Conservation (phyloP, 2,329 filamentous ascomycete species). For the Aspergillus tamarii region DNA sequence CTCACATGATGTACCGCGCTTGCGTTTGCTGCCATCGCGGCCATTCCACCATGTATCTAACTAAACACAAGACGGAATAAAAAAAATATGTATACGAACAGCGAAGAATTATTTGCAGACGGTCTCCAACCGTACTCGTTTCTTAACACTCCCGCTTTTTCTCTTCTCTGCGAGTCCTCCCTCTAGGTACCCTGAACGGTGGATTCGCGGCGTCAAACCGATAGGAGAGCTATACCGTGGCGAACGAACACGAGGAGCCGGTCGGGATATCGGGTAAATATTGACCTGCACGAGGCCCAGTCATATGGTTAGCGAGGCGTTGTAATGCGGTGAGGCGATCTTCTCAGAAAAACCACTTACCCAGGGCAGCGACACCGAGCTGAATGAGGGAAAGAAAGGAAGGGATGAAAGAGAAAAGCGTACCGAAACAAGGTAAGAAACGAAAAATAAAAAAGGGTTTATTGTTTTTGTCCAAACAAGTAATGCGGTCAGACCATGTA, state of each 20-base stretch:
- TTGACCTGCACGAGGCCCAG: slow-evolving; percentile 28
- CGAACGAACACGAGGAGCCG: slow-evolving; percentile 34
- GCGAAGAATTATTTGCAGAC: slow-evolving; percentile 31
- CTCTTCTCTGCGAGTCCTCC: background rate
- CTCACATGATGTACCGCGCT: slow-evolving; percentile 43
- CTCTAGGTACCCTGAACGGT: background rate
- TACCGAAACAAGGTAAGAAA: slow-evolving; percentile 15
- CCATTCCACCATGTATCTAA: slow-evolving; percentile 32
- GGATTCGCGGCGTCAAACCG: background rate
- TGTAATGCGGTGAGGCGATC: background rate
- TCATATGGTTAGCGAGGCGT: slow-evolving; percentile 14
- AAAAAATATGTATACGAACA: slow-evolving; percentile 29
- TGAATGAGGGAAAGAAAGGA: slow-evolving; percentile 11
- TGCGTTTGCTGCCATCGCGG: slow-evolving; percentile 41
- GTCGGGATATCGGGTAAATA: slow-evolving; percentile 29
- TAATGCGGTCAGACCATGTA: slow-evolving; percentile 33
- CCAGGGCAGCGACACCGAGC: slow-evolving; percentile 4
- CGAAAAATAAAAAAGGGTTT: slow-evolving; percentile 20
- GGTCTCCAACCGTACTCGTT: background rate
- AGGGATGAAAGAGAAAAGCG: slow-evolving; percentile 28
- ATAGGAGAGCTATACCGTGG: background rate
- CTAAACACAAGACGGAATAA: slow-evolving; percentile 1
- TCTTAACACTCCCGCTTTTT: background rate
- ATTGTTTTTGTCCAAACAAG: slow-evolving; percentile 25
- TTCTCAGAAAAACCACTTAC: background rate